Evolutionary conservation across 1,284 basidiomycete species (phyloP).

Genomic region (Naganishia albida): DNA sequence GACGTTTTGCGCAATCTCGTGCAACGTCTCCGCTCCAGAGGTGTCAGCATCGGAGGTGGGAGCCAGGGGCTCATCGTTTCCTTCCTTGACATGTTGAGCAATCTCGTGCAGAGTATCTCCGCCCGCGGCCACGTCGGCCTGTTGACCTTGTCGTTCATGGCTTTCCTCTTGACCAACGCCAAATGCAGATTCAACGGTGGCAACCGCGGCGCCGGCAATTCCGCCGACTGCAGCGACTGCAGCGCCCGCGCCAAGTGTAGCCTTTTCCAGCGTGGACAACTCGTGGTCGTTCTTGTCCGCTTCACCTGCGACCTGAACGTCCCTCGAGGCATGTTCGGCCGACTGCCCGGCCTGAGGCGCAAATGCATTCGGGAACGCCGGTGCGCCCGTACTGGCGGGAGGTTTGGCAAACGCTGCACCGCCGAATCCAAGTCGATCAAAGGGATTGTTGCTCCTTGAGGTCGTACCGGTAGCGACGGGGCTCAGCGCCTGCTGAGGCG

Average conservation of each 20-base stretch:
- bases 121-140: slow-evolving; percentile 28
- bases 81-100: slow-evolving; percentile 36
- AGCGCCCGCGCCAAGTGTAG: slow-evolving; percentile 33
- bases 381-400: slow-evolving; percentile 28
- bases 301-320: neutral
- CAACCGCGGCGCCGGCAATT: slow-evolving; percentile 36
- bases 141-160: too few species aligned
- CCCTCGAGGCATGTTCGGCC: slow-evolving; percentile 3
- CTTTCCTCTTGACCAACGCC: slow-evolving; percentile 37
- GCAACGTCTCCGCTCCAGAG: slow-evolving; percentile 34
- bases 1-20: slow-evolving; percentile 26
- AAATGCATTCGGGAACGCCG: slow-evolving; percentile 33
- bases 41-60: slow-evolving; percentile 11
- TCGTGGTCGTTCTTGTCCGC: slow-evolving; percentile 5
- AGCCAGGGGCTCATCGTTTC: slow-evolving; percentile 35
- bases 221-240: slow-evolving; percentile 32
- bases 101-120: slow-evolving; percentile 32
- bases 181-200: slow-evolving; percentile 44
- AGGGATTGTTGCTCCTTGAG: slow-evolving; percentile 80
- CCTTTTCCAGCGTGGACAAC: slow-evolving; percentile 30
- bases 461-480: slow-evolving; percentile 52
- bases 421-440: slow-evolving; percentile 66
- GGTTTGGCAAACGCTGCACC: slow-evolving; percentile 33
- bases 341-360: slow-evolving; percentile 17
- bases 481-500: slow-evolving; percentile 61